Conservation (phyloP, 257 asterid genomes). For the Avicennia marina region DNA sequence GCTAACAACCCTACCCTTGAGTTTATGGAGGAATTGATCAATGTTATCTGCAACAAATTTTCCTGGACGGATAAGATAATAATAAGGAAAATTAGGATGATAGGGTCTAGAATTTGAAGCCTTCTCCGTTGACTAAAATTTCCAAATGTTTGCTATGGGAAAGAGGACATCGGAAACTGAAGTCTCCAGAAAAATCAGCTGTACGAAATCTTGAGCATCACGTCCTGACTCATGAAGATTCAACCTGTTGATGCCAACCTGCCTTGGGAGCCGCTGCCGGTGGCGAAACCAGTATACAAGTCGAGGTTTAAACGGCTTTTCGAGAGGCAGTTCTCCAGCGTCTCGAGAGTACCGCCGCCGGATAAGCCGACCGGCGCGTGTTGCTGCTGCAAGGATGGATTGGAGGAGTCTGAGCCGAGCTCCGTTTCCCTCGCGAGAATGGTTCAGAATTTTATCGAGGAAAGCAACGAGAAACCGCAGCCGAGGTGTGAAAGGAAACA, state of each 20-base stretch:
- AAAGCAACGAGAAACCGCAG: conserved; percentile 28
- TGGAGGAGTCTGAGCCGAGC: conserved; percentile 54
- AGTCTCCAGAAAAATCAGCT: not conserved
- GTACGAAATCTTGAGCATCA: not conserved
- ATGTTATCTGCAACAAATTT: not conserved
- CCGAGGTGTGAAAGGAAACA: conserved; percentile 34
- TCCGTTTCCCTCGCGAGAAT: conserved; percentile 47
- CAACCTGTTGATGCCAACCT: conserved; percentile 45
- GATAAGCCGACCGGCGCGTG: conserved; percentile 19
- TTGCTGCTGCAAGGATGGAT: conserved; percentile 24
- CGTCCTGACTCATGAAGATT: conserved; percentile 44
- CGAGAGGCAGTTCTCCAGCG: conserved; percentile 48
- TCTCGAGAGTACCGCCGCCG: conserved; percentile 30
- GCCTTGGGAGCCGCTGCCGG: conserved; percentile 26
- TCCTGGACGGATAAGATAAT: too few species aligned
- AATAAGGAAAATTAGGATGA: not conserved
- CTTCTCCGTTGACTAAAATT: not conserved
- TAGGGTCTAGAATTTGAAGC: not conserved
- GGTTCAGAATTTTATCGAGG: conserved; percentile 62
- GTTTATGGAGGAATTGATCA: not conserved
- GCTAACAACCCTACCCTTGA: not conserved
- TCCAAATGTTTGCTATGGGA: not conserved
- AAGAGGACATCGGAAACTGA: not conserved
- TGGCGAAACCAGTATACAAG: conserved; percentile 33
- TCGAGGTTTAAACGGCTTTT: conserved; percentile 57